Base-by-base conservation (phyloP, 371 early-diverging fungal genomes). In the Mucor racemosus region DNA sequence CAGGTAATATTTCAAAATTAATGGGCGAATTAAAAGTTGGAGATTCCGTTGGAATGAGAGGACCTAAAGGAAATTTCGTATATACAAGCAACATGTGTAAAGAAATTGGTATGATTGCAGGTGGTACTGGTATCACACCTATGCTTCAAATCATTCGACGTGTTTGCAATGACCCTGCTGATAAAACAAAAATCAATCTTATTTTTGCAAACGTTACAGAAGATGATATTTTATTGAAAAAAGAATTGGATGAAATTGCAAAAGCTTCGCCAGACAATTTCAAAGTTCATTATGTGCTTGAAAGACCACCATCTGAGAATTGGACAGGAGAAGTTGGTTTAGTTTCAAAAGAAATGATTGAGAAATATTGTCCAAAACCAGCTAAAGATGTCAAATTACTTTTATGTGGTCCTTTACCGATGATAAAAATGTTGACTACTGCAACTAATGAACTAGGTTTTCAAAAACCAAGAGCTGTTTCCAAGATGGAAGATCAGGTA, bases 51-150 rank as follows among this genome's bases (percentile, higher is more conserved):
- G 81, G 85, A 48, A 90, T 95, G 17, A 87, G 90, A 66, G 98
- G 97, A 5, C 98, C 98, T 26, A 96, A 94, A 79, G 98, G 98
- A 14, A 84, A 88, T 41, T 97, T 97, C 82, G 86, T 74, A 64
- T 97, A 97, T 84, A 81, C 77, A n/a, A 88, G 93, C 50, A 95
- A 95, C 76, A 86, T 94, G 86, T 85, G 87, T 55, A 80, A 86
- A 36, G 82, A 83, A 10, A 79, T 99, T 36, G 95, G 95, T 54
- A 97, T 99, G 98, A 90, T 99, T 70, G 94, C 95, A 48, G 97
- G 96, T 50, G 94, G 94, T 61, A 91, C 95, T 39, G 96, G 97
- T 33, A 94, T 97, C 71, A 95, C 97, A 0, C 97, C 97, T 33
- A 97, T 97, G 97, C 85, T 90, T 63, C 97, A 96, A 86, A 87